Evolutionary conservation across 2,329 filamentous ascomycete species (phyloP), one percentile per base, ranked within the genome.

Genomic region (Penicillium fuscoglaucum): DNA sequence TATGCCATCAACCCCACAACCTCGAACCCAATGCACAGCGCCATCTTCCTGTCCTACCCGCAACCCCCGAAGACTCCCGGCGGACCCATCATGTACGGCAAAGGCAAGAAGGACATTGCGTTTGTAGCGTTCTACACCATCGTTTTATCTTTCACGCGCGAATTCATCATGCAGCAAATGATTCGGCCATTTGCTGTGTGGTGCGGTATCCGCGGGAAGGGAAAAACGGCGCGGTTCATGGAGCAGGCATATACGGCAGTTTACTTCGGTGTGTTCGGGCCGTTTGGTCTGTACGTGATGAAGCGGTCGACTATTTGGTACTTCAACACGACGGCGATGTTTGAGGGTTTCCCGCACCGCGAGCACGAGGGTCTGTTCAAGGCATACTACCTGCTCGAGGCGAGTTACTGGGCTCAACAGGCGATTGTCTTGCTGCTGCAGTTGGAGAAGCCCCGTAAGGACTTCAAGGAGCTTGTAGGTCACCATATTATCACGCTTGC

Each of bases 401-500:
- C 91, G 44, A 90, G 90, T 65, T 98, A 96, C 82, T 98, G 93
- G 93, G 87, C 90, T 3, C 93, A 97, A 81, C 93, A 97, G 80
- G 90, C 89, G 51, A 90, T 98, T 66, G 93, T 97, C 19, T 80
- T 97, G 60, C 70, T 96, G 59, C 80, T 97, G 52, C 90, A 90
- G 74, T 84, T 96, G 76, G 93, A 98, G 82, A 96, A 96, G 82
- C 93, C 90, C 29, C 82, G 93, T 60, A 97, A 96, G 80, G 93
- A 98, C 76, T 97, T 93, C 78, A 93, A 91, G 78, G 93, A 97
- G 80, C 84, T 97, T 54, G 90, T 96, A 51, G 86, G 88, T 55
- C 93, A 98, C 75, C 93, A 98, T 75, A 88, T 97, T 66, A 90
- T 97, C 72, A 96, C 91, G 21, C 79, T 98, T 59, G 80, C 87